Percentiles rank a stretch among this genome's conserved stretches.
These are phyloP conservation scores for Jaltomata sinuosa DNA, from an alignment of 257 asterid genomes.

Conservation along the genomic window DNA sequence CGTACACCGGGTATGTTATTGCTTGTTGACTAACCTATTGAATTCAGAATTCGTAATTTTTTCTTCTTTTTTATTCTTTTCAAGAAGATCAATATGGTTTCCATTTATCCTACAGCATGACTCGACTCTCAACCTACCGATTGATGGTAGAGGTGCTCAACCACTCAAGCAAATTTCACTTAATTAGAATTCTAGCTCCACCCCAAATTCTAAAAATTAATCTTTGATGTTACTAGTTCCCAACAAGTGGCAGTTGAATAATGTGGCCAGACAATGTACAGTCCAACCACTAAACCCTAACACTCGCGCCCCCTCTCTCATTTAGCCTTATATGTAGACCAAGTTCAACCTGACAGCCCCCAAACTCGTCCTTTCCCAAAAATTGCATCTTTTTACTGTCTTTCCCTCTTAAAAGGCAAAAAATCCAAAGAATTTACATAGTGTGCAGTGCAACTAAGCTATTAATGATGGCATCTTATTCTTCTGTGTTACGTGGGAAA, in stretches of 20 bases:
- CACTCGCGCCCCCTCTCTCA: conserved; percentile 6
- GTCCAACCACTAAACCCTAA: conserved; percentile 39
- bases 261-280: conserved; percentile 24
- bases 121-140: neutral
- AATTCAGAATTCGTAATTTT: no score
- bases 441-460: neutral
- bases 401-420: neutral
- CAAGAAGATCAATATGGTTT: neutral
- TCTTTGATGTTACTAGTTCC: neutral
- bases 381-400: neutral
- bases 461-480: neutral
- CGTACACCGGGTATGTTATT: no score
- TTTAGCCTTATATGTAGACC: neutral
- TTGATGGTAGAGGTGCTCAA: neutral
- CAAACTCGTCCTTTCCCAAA: conserved; percentile 5
- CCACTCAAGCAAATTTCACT: neutral
- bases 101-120: neutral
- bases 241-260: conserved; percentile 36
- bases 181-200: neutral
- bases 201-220: neutral
- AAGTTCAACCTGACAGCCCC: conserved; percentile 10
- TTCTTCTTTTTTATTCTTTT: no score
- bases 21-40: no score
- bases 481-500: conserved; percentile 11
- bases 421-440: neutral